A percentile compares a stretch with the other conserved stretches of the same genome.
These are phyloP conservation scores for Linderniella brevidens DNA, from an alignment of 257 asterid genomes.

Conservation along the genomic window DNA sequence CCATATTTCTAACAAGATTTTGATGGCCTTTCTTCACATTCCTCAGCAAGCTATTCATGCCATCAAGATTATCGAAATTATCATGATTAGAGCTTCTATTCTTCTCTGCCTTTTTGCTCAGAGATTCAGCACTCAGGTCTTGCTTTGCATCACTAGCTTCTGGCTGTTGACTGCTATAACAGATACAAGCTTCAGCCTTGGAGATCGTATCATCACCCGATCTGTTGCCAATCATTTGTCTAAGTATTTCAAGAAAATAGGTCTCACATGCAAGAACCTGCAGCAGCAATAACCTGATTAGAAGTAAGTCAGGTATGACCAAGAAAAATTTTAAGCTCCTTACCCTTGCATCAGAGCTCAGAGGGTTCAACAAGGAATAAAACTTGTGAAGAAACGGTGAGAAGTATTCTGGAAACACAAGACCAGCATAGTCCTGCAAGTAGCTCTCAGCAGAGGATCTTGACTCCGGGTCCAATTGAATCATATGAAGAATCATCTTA, in stretches of 20 bases:
- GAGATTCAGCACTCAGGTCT: conserved; percentile 18
- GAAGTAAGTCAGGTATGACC: conserved; percentile 6
- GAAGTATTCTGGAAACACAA: conserved; percentile 90
- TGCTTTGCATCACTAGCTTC: conserved; percentile 21
- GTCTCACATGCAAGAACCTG: conserved; percentile 93
- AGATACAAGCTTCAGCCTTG: conserved; percentile 16
- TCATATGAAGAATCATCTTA: conserved; percentile 97
- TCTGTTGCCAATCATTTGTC: conserved; percentile 67
- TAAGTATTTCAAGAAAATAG: conserved; percentile 72
- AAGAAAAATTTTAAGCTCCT: conserved; percentile 16
- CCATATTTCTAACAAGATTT: conserved; percentile 24
- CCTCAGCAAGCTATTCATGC: conserved; percentile 49
- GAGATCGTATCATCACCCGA: conserved; percentile 20
- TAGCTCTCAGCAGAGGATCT: conserved; percentile 89
- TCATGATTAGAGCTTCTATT: conserved; percentile 41
- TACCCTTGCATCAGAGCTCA: conserved; percentile 89
- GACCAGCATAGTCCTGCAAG: conserved; percentile 65
- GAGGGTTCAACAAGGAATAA: conserved; percentile 82
- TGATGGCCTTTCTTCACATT: conserved; percentile 47
- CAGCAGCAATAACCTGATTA: conserved; percentile 15
- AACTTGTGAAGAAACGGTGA: conserved; percentile 90
- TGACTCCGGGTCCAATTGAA: conserved; percentile 81
- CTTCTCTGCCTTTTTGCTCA: conserved; percentile 23
- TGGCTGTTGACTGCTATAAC: conserved; percentile 15
- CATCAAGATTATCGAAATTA: conserved; percentile 61